Base-by-base conservation (phyloP, 306 rosid genomes). In the Prunus armeniaca region DNA sequence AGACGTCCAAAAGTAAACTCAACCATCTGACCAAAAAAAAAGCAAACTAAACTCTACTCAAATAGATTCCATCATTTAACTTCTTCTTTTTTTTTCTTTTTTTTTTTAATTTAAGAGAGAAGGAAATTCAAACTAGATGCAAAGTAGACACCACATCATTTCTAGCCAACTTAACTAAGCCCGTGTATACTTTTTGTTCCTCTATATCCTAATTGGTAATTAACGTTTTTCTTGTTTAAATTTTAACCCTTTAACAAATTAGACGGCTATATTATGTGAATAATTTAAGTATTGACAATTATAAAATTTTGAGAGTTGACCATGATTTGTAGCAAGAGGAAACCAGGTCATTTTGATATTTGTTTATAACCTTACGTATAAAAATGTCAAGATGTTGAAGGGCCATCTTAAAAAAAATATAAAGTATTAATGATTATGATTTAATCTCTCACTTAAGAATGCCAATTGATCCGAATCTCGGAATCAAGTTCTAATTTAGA, bases 141-240 rank as follows among this genome's bases (percentile, higher is more conserved):
- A 34, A 0, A 5, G 8, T 34, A 0, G 2, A 34, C 8, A 34
- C 5, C 2, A 6, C 8, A 34, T 34, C 0, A 0, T 34, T 0
- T 34, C 0, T 34, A 34, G 1, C 0, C 7, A 34, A 34, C 8
- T 34, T 34, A 0, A 6, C 0, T 5, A 1, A 34, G 41, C 2
- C 0, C 2, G 8, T 1, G 41, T 34, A 34, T 34, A 34, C 8
- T 34, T 34, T 34, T 34, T 34, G 2, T 6, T 34, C 41, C 8
- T 34, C 41, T 8, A 5, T 34, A 34, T 34, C 8, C 41, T 34
- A 6, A 34, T 34, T 34, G 8, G 41, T 5, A 34, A 34, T 34
- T 34, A 34, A 34, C 41, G 2, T 34, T 34, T 34, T 34, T 34
- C 1, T 34, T 6, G 0, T 34, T 34, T 34, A 34, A 34, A 34